Conservation (phyloP, 2,329 filamentous ascomycete species). For the Epichloe uncinata region DNA sequence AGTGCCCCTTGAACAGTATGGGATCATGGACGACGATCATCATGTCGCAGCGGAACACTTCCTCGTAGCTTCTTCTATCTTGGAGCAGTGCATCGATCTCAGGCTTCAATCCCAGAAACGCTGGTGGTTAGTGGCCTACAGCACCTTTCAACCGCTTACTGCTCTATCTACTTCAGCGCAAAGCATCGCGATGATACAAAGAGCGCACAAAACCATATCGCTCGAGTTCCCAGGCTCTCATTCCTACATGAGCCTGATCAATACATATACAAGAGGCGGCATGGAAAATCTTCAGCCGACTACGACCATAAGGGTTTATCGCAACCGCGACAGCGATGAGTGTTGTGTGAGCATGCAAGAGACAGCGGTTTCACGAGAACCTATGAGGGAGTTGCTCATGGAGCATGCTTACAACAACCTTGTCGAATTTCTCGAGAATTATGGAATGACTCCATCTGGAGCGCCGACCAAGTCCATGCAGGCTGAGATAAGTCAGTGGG, state of each 20-base stretch:
- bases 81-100: constrained; percentile 24
- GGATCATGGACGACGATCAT: constrained; percentile 12
- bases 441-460: constrained; percentile 28
- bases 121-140: constrained; percentile 10
- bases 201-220: constrained; percentile 25
- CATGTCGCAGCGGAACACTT: constrained; percentile 22
- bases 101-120: constrained; percentile 14
- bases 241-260: constrained; percentile 28
- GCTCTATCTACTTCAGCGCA: not conserved
- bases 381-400: constrained; percentile 30
- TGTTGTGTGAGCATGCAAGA: not conserved
- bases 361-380: constrained; percentile 11
- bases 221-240: constrained; percentile 32
- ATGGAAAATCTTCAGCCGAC: constrained; percentile 14
- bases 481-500: constrained; percentile 24
- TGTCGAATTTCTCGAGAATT: constrained; percentile 31
- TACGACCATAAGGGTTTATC: constrained; percentile 2
- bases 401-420: constrained; percentile 29
- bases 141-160: not conserved
- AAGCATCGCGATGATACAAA: constrained; percentile 22
- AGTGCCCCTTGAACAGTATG: constrained; percentile 9
- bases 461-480: constrained; percentile 33
- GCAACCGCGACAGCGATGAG: not conserved
- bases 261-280: constrained; percentile 25
- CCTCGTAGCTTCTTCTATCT: constrained; percentile 27